These are phyloP conservation scores for Lyophyllum shimeji DNA, from an alignment of 768 basidiomycete species.

Conservation along the genomic window DNA sequence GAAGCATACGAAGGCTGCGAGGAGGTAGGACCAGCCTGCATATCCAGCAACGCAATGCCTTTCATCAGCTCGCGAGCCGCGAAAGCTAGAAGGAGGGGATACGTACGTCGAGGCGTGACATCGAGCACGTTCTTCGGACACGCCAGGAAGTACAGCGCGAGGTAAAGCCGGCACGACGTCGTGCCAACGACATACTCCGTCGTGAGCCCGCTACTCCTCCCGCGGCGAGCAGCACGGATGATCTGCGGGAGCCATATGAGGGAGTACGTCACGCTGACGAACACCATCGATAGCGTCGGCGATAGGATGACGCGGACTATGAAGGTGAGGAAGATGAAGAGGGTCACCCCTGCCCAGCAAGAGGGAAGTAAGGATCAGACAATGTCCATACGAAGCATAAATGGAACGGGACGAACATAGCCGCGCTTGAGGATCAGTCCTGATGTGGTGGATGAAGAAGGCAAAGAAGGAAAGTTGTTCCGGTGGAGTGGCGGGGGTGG, in stretches of 20 bases:
- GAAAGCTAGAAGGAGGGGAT: neutral
- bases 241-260: conserved; percentile 88
- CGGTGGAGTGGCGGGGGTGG: conserved; percentile 20
- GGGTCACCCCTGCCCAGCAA: conserved; percentile 51
- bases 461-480: conserved; percentile 41
- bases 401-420: conserved; percentile 55
- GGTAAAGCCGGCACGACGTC: conserved; percentile 66
- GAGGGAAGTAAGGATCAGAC: conserved; percentile 7
- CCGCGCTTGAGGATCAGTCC: conserved; percentile 69
- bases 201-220: conserved; percentile 66
- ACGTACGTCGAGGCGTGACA: conserved; percentile 69
- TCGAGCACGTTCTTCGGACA: conserved; percentile 89
- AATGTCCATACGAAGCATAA: neutral
- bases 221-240: conserved; percentile 68
- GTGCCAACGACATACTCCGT: conserved; percentile 77
- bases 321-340: conserved; percentile 68
- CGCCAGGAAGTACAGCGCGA: conserved; percentile 74
- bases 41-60: neutral
- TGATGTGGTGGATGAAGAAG: conserved; percentile 57
- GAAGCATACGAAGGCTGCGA: conserved; percentile 58
- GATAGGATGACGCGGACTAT: conserved; percentile 75
- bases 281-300: conserved; percentile 61
- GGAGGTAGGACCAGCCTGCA: conserved; percentile 63
- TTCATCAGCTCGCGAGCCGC: conserved; percentile 1
- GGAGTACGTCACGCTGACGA: conserved; percentile 70